Evolutionary conservation across 2,329 filamentous ascomycete genomes (phyloP), one percentile per base, ranked within the genome.

Genomic region (Lachnum nothofagi): DNA sequence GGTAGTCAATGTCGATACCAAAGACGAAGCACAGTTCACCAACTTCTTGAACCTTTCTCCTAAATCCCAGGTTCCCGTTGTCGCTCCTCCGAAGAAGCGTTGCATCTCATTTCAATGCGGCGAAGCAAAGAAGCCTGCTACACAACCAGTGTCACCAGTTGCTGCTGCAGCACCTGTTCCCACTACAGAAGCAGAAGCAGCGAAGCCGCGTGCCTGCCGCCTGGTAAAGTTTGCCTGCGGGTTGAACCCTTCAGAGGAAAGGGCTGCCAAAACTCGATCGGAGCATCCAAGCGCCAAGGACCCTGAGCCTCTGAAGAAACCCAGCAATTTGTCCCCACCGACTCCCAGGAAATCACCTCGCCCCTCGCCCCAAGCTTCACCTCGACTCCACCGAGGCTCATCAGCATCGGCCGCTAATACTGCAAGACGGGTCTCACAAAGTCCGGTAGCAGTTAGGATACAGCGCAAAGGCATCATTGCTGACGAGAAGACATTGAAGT

Each of bases 81-180:
- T 85, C 63, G 78, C 76, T 9, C 69, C 83, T 44, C 84, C 82
- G 42, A 86, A 88, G 62, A 95, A 91, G 71, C 82, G 91, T 52
- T 91, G 88, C 68, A 96, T 97, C 59, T 91, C 86, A 51, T 97
- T 97, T 67, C 90, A 89, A 27, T 97, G 91, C 65, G 62, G 58
- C 50, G 83, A 79, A 29, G 31, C 31, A 14, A 78, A 78, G 31
- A 87, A 84, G 63, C 54, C 49, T 20, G 35, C 42, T 4, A 22
- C 43, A 16, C 75, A 72, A 55, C 67, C 53, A 20, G 35, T 46
- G 12, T 25, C 35, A 8, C 31, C 70, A 43, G 60, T 62, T n/a
- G 62, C 67, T 53, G 51, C 65, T 14, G 50, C 58, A 20, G 53
- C 60, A 59, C 79, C 35, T 61, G 63, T 60, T 10, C 31, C 46